Evolutionary conservation across 2,329 filamentous ascomycete species (phyloP).

Genomic region (Furcasterigmium sp.): DNA sequence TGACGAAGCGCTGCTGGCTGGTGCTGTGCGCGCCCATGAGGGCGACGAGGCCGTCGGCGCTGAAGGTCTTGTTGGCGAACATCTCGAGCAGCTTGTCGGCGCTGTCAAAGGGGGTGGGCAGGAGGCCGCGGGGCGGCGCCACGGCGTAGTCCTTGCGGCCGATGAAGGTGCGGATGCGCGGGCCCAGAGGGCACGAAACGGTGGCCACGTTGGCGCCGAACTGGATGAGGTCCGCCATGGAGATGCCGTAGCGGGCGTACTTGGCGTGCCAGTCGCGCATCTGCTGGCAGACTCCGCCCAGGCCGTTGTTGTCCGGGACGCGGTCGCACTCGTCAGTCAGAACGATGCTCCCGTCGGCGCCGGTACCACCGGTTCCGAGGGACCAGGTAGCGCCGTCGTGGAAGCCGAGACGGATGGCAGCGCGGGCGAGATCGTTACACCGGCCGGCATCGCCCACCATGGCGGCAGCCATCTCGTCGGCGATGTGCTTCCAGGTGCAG

Average conservation of each 20-base stretch:
- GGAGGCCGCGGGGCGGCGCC: slow-evolving; percentile 30
- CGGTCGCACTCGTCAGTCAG: slow-evolving; percentile 30
- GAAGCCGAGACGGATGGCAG: slow-evolving; percentile 40
- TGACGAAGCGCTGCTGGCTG: slow-evolving; percentile 41
- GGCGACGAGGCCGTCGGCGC: slow-evolving; percentile 42
- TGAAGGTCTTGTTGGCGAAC: slow-evolving; percentile 49
- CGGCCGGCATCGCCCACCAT: slow-evolving; percentile 31
- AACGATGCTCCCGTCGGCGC: slow-evolving; percentile 42
- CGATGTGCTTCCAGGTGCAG: slow-evolving; percentile 39
- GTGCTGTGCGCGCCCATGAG: slow-evolving; percentile 50
- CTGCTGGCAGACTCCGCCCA: slow-evolving; percentile 35
- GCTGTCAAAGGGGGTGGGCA: slow-evolving; percentile 36
- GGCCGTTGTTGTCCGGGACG: slow-evolving; percentile 38
- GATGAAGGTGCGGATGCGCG: slow-evolving; percentile 43
- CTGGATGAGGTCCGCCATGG: slow-evolving; percentile 50
- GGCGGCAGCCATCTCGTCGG: slow-evolving; percentile 27
- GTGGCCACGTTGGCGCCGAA: slow-evolving; percentile 45
- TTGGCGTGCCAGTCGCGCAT: slow-evolving; percentile 33
- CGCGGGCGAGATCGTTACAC: slow-evolving; percentile 37
- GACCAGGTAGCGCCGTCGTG: slow-evolving; percentile 42
- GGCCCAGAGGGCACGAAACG: slow-evolving; percentile 37
- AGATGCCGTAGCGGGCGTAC: slow-evolving; percentile 35
- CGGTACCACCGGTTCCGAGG: slow-evolving; percentile 28
- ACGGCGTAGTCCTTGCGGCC: slow-evolving; percentile 41
- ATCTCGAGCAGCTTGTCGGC: slow-evolving; percentile 42